Evolutionary conservation across 306 rosid genomes (phyloP).

Genomic region (Quercus parvula): DNA sequence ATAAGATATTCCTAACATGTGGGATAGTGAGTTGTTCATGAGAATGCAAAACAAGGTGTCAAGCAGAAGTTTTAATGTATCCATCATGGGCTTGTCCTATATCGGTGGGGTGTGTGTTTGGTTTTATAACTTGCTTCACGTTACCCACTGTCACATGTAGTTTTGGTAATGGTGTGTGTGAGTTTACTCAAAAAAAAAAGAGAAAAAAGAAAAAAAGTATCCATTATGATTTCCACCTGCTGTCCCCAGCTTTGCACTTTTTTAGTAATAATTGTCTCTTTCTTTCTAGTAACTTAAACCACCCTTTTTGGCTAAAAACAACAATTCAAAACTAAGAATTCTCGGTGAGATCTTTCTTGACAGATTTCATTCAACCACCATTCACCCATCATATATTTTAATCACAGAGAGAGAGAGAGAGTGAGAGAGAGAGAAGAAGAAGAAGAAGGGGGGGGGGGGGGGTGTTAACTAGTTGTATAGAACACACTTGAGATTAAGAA

Average conservation of each 20-base stretch:
- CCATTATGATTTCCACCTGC: background rate
- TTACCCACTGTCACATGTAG: too few species aligned
- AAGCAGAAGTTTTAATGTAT: too few species aligned
- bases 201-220: too few species aligned
- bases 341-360: background rate
- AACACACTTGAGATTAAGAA: too few species aligned
- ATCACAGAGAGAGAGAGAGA: background rate
- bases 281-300: background rate
- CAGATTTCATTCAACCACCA: background rate
- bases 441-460: too few species aligned
- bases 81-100: too few species aligned
- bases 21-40: conserved; percentile 27
- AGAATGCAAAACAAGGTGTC: conserved; percentile 11
- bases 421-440: too few species aligned
- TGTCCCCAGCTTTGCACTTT: background rate
- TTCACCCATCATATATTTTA: background rate
- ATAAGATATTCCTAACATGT: background rate
- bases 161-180: too few species aligned
- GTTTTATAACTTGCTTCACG: too few species aligned
- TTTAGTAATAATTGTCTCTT: background rate
- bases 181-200: too few species aligned
- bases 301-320: background rate
- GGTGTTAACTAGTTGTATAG: too few species aligned
- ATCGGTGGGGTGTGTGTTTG: too few species aligned
- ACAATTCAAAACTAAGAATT: background rate